phyloP scores from a whole-genome alignment of 176 grass and related monocot species.

The Olyra latifolia region DNA sequence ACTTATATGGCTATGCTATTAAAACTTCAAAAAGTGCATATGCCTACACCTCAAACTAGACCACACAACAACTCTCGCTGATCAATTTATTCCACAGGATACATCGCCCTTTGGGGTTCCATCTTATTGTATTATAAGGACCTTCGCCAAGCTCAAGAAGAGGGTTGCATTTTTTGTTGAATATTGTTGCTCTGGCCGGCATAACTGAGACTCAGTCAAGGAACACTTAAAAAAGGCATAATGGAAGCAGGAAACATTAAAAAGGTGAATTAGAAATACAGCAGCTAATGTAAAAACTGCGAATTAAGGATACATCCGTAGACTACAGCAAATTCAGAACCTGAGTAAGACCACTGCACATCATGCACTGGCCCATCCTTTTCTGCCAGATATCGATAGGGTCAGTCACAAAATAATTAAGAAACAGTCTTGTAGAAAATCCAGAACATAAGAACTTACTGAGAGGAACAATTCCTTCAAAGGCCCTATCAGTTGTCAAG shows the following conservation, averaged over 20 bases:
- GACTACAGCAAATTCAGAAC: conserved; percentile 86
- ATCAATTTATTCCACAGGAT: conserved; percentile 57
- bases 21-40: conserved; percentile 2
- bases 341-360: conserved; percentile 81
- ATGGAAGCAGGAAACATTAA: conserved; percentile 20
- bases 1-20: conserved; percentile 5
- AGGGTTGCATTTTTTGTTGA: conserved; percentile 90
- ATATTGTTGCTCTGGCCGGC: conserved; percentile 84
- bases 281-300: conserved; percentile 13
- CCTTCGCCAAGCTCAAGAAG: conserved; percentile 92
- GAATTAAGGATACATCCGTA: conserved; percentile 80
- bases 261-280: conserved; percentile 13
- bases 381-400: conserved; percentile 35
- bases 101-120: conserved; percentile 92
- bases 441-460: conserved; percentile 52
- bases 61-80: not conserved
- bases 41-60: not conserved
- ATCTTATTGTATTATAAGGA: conserved; percentile 95
- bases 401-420: conserved; percentile 8
- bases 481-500: conserved; percentile 82
- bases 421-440: not conserved
- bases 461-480: conserved; percentile 90
- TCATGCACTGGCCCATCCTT: conserved; percentile 95
- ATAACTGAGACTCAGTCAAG: conserved; percentile 74
- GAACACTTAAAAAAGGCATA: conserved; percentile 33